These are phyloP conservation scores for Erysimum cheiri DNA, from an alignment of 441 rosid genomes.

Conservation along the genomic window DNA sequence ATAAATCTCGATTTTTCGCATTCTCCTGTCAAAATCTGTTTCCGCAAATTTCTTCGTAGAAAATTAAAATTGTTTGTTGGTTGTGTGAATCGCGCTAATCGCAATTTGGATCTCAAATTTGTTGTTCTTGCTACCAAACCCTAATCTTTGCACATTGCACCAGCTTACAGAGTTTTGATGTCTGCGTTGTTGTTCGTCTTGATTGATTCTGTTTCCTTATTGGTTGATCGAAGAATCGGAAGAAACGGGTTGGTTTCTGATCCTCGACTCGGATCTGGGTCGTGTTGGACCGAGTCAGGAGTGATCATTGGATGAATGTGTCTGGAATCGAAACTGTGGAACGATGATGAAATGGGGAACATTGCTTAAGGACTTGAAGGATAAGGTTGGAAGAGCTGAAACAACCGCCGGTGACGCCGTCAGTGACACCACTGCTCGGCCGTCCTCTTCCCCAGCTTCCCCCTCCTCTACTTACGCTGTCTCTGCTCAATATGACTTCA, in stretches of 20 bases:
- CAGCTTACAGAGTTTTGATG: slow-evolving; percentile 43
- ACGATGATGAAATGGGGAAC: slow-evolving; percentile 96
- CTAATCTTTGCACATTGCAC: slow-evolving; percentile 15
- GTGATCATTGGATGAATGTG: slow-evolving; percentile 59
- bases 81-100: slow-evolving; percentile 3
- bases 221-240: slow-evolving; percentile 42
- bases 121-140: slow-evolving; percentile 23
- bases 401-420: slow-evolving; percentile 7
- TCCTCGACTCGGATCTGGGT: slow-evolving; percentile 53
- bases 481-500: slow-evolving; percentile 49
- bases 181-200: slow-evolving; percentile 23
- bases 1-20: slow-evolving; percentile 5
- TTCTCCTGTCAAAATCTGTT: slow-evolving; percentile 7
- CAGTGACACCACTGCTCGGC: slow-evolving; percentile 39
- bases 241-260: slow-evolving; percentile 31
- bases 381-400: slow-evolving; percentile 94
- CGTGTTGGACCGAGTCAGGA: slow-evolving; percentile 47
- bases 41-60: not conserved
- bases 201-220: not conserved
- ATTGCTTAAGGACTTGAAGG: slow-evolving; percentile 94
- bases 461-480: slow-evolving; percentile 46
- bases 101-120: slow-evolving; percentile 35
- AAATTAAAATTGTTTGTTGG: slow-evolving; percentile 18
- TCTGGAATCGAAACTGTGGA: slow-evolving; percentile 44
- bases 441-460: slow-evolving; percentile 54